Base-by-base conservation (phyloP, 177 flowering plant species). In the Vitis hybrid region DNA sequence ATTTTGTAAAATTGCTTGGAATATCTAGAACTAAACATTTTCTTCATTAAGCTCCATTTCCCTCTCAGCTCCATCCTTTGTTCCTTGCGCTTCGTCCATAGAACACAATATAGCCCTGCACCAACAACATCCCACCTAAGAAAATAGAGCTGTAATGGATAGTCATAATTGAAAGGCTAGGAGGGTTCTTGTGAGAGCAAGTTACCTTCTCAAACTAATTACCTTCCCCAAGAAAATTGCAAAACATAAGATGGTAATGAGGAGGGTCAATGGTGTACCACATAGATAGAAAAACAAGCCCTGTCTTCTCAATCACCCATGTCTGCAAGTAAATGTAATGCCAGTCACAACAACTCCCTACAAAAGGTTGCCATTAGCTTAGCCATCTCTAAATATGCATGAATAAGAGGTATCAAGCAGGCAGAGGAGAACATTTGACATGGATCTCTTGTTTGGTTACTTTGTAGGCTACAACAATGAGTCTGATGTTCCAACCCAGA, bases 321-420 rank as follows among this genome's bases (percentile, higher is more conserved):
- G 76, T 20, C 65, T 74, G 82, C 22, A 77, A 15, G 64, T 77
- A 79, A 59, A 70, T 11, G 72, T 22, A 12, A 75, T 29, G n/a
- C 79, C 79, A 2, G 80, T 74, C 48, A 80, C 73, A n/a, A 76
- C 39, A 5, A 80, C 52, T 50, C 83, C 85, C 85, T 82, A 73
- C 49, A 53, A 49, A 18, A 5, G 57, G 2, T 15, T 3, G 11
- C 64, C 29, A 8, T 34, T 1, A 14, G 3, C n/a, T 61, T 31
- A 7, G 0, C 14, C 15, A 31, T 34, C 50, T 7, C 18, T 31
- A 14, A 14, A 15, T 9, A 12, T 54, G 16, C 15, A n/a, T 48
- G 2, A 16, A 50, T 3, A 26, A 26, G 31, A 26, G 31, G 31
- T 3, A 26, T 26, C 31, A 26, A 26, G 31, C 31, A 26, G 5